Base-by-base conservation (phyloP, 495 filamentous ascomycete genomes). In the Penicillium parvum region DNA sequence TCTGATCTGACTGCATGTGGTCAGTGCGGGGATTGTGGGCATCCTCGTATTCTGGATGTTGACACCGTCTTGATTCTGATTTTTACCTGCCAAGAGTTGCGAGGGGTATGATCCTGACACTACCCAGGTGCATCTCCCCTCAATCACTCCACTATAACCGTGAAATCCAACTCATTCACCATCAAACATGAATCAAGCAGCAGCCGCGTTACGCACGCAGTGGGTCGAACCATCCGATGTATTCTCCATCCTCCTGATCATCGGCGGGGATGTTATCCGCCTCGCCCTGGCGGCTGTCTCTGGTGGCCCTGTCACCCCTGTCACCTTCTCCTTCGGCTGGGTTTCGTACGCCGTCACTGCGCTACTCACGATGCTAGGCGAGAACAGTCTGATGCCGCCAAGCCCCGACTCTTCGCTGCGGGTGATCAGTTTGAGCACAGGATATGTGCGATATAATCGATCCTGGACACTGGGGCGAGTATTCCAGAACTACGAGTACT, bases 321-420 rank as follows among this genome's bases (percentile, higher is more conserved):
- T 80, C 4, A 57, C 63, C 3, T 79, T 81, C 52, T 77, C 71
- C 1, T 81, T 80, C 43, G 74, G 74, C 39, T 75, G 68, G 73
- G 72, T 77, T 1, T 53, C 64, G 1, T 79, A 77, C 42, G 50
- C 68, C 3, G 53, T 75, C 19, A 57, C 49, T 1, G 51, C 67
- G 4, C 16, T 77, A 8, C 32, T 72, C 7, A 53, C 61, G 9
- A 63, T 58, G 4, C 35, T 76, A 18, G 74, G 78, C 11, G 69
- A 73, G 7, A 64, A 66, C 29, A 47, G 49, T 20, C 65, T 80
- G 11, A 58, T 61, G 54, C 58, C 58, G 1, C 30, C 36, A 3
- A n/a, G n/a, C n/a, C 43, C 57, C 3, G 57, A 61, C 25, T 52
- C 32, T 16, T 28, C 33, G 4, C 52, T 51, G 29, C 38, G 29